Evolutionary conservation across 1,284 basidiomycete species (phyloP).

Genomic region (Leccinum cinnamomeum): DNA sequence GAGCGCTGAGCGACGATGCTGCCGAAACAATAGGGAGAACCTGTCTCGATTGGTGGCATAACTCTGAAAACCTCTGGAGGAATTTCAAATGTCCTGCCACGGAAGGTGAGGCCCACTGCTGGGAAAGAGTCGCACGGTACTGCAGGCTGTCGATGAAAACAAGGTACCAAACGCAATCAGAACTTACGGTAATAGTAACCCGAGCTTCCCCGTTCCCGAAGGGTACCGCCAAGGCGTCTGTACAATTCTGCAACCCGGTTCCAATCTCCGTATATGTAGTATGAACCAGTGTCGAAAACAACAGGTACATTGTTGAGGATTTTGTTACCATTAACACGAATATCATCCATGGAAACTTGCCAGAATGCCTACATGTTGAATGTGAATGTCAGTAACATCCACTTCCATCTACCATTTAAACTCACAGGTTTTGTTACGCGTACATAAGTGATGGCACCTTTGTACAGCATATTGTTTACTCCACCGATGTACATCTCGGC

Average conservation of each 20-base stretch:
- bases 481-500: too few relatives aligned
- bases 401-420: not conserved
- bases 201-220: not conserved
- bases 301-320: not conserved
- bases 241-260: not conserved
- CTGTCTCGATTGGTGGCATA: too few relatives aligned
- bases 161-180: not conserved
- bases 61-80: too few relatives aligned
- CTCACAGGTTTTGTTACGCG: not conserved
- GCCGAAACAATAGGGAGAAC: too few relatives aligned
- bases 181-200: not conserved
- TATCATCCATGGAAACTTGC: not conserved
- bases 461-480: too few relatives aligned
- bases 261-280: not conserved
- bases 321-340: not conserved
- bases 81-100: not conserved
- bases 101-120: not conserved
- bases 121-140: not conserved
- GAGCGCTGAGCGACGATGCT: too few relatives aligned
- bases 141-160: not conserved
- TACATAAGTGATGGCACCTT: too few relatives aligned
- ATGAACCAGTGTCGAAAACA: not conserved
- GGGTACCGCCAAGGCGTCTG: not conserved
- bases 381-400: not conserved
- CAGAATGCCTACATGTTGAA: not conserved